Base-by-base conservation (phyloP, 768 basidiomycete species). In the Zangia roseola region DNA sequence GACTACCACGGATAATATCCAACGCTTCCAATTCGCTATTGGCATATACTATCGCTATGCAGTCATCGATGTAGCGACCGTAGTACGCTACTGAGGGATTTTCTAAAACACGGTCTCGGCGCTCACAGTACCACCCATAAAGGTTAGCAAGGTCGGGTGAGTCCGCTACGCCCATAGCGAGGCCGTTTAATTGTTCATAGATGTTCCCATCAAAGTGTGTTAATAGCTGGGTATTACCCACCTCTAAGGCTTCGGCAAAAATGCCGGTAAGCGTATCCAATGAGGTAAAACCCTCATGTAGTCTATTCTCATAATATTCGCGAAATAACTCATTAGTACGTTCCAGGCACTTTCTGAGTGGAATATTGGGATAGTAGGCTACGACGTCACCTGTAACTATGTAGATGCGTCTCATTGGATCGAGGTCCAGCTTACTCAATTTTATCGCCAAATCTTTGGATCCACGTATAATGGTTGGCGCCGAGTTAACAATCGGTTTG, bases 71-170 rank as follows among this genome's bases (percentile, higher is more conserved):
- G 24, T 50, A 50, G 4, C 49, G 0, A 1, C 49, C 49, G 3
- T 54, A 54, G 13, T 43, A 54, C 17, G 31, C 8, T n/a, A 54
- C 44, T 10, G 2, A 1, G 3, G 4, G 35, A 17, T 43, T 2
- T 3, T 25, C 1, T 2, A 9, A 21, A 1, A 46, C n/a, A 1
- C 24, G 19, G 4, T 33, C 24, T 0, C 20, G 16, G 1, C 10
- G 19, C 34, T 51, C 54, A 13, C 20, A 51, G 3, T 0, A 42
- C 31, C 24, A 42, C 2, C 50, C 43, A 3, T 55, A 55, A 2
- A 55, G 40, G 31, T 55, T 55, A 2, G 54, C 54, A 10, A 55
- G 54, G 12, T 55, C 54, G 0, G 54, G 54, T 2, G 40, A 43
- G 14, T 52, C 54, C 1, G 54, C 54, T 2, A 55, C 54, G 5